phyloP scores from a whole-genome alignment of 192 early-diverging fungal genomes.

The Pilaira anomala region DNA sequence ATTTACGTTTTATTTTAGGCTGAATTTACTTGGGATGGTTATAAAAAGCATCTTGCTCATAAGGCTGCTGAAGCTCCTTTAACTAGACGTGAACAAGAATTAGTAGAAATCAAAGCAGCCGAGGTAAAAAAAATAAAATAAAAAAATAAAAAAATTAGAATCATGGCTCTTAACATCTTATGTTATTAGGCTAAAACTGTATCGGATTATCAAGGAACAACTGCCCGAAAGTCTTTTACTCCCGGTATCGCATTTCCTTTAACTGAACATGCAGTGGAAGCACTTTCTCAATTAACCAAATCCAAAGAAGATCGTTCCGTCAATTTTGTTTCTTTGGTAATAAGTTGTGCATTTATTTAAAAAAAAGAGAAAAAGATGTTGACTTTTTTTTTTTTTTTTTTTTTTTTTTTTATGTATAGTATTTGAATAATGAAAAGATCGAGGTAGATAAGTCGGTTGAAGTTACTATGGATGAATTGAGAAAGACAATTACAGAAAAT shows the following conservation, averaged over 20 bases:
- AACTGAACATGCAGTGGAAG: conserved; percentile 53
- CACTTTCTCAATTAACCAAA: conserved; percentile 51
- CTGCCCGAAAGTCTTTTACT: conserved; percentile 63
- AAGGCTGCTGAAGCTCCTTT: conserved; percentile 71
- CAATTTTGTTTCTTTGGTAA: conserved; percentile 65
- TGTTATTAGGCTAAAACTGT: conserved; percentile 39
- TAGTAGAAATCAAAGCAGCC: conserved; percentile 57
- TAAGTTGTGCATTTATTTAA: neutral
- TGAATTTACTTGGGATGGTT: conserved; percentile 67
- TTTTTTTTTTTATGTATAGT: too few relatives aligned
- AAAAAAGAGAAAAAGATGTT: neutral
- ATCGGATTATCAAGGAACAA: conserved; percentile 49
- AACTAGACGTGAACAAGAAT: conserved; percentile 82
- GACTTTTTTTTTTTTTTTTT: too few relatives aligned
- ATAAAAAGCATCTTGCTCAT: conserved; percentile 56
- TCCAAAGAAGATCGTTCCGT: conserved; percentile 38
- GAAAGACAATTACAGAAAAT: conserved; percentile 48
- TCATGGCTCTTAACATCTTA: neutral
- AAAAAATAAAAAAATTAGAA: neutral
- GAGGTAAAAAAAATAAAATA: conserved; percentile 42
- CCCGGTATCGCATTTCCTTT: conserved; percentile 63
- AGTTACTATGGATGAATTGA: conserved; percentile 48
- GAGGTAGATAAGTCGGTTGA: conserved; percentile 41
- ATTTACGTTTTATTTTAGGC: conserved; percentile 28
- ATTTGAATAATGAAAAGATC: conserved; percentile 57